Evolutionary conservation across 169 alveolate species (phyloP).

Genomic region (Condylostoma magnum): DNA sequence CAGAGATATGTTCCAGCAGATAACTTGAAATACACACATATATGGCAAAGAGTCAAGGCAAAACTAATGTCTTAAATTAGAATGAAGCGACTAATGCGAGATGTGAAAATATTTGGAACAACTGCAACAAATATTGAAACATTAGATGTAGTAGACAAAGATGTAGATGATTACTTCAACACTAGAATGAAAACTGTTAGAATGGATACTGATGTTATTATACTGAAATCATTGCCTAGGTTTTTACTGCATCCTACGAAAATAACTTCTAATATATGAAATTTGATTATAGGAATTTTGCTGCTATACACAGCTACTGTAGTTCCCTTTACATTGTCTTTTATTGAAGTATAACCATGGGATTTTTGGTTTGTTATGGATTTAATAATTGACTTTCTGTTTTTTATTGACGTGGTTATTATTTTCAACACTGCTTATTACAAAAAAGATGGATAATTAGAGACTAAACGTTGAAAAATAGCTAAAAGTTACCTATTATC

Average conservation of each 20-base stretch:
- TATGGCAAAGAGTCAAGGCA: slow-evolving; percentile 13
- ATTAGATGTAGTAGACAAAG: too few relatives aligned
- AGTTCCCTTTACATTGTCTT: slow-evolving; percentile 47
- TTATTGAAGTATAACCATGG: slow-evolving; percentile 32
- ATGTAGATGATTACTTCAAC: too few relatives aligned
- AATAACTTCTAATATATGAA: slow-evolving; percentile 37
- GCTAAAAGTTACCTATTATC: slow-evolving; percentile 49
- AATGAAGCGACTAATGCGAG: not conserved
- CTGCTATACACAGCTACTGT: slow-evolving; percentile 49
- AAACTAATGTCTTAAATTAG: slow-evolving; percentile 1
- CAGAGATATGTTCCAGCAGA: too few relatives aligned
- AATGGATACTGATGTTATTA: too few relatives aligned
- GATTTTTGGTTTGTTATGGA: slow-evolving; percentile 25
- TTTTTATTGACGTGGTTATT: slow-evolving; percentile 40
- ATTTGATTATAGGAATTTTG: slow-evolving; percentile 38
- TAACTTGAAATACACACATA: slow-evolving; percentile 6
- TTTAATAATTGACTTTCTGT: slow-evolving; percentile 37
- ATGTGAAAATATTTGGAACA: not conserved
- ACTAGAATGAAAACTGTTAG: too few relatives aligned
- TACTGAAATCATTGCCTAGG: too few relatives aligned
- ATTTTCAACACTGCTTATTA: slow-evolving; percentile 48
- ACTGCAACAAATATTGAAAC: too few relatives aligned
- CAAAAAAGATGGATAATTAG: slow-evolving; percentile 34
- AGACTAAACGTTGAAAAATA: slow-evolving; percentile 31
- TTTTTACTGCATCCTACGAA: too few relatives aligned